These are phyloP conservation scores for Stromatinia cepivora DNA, from an alignment of 2,329 filamentous ascomycete genomes.

Conservation along the genomic window DNA sequence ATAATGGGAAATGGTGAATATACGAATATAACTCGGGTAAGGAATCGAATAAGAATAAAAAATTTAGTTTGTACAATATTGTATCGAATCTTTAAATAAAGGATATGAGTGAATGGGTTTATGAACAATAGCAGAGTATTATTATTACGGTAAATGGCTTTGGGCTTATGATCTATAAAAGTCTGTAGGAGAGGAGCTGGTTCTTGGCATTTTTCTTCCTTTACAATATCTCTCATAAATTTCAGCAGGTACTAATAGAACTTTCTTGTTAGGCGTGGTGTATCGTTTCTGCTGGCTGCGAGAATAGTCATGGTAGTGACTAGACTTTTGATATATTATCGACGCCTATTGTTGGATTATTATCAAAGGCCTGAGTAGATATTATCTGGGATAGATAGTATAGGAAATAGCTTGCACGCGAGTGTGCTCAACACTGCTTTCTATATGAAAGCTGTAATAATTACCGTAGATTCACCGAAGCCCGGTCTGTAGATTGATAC, in stretches of 20 bases:
- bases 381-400: neutral
- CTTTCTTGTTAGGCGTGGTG: no score
- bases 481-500: neutral
- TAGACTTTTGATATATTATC: neutral
- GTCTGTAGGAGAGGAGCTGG: neutral
- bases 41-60: neutral
- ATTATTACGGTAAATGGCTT: neutral
- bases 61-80: no score
- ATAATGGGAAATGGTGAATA: neutral
- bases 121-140: neutral
- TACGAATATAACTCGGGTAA: neutral
- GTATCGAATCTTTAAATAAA: neutral
- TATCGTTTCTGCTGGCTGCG: neutral
- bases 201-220: neutral
- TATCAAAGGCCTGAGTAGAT: neutral
- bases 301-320: neutral
- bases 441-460: rapidly evolving
- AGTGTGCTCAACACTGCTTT: neutral
- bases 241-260: neutral
- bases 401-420: no score
- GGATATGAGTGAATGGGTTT: neutral
- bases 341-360: neutral
- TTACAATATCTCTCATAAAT: neutral
- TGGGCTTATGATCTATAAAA: neutral
- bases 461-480: neutral